phyloP scores from a whole-genome alignment of 2,329 filamentous ascomycete species.

The Ophidiomyces ophidiicola region DNA sequence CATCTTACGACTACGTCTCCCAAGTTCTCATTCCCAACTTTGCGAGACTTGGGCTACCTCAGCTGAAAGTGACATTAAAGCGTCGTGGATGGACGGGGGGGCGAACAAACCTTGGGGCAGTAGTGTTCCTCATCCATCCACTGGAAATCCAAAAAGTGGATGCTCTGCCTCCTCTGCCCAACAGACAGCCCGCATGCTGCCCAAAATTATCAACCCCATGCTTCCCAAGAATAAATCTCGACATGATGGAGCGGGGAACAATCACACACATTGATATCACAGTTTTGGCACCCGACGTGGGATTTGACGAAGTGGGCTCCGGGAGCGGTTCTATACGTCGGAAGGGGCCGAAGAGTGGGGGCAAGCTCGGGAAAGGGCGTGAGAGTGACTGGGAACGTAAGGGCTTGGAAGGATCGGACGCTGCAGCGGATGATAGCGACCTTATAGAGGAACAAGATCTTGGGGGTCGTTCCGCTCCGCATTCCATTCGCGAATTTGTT shows the following conservation, averaged over 20 bases:
- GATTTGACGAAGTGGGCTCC: not conserved
- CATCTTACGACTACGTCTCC: conserved; percentile 44
- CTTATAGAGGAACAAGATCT: not conserved
- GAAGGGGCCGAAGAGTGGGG: not conserved
- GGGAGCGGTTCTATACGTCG: not conserved
- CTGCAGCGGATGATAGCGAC: not conserved
- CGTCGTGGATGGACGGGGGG: conserved; percentile 45
- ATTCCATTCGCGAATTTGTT: conserved; percentile 11
- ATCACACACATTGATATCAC: conserved; percentile 30
- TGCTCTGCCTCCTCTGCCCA: not conserved
- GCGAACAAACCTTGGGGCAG: conserved; percentile 34
- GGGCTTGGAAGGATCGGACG: not conserved
- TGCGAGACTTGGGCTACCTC: conserved; percentile 38
- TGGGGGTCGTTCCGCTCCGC: not conserved
- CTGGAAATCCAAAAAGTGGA: conserved; percentile 18
- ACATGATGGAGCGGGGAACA: conserved; percentile 20
- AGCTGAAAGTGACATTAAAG: conserved; percentile 32
- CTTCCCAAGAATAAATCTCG: conserved; percentile 27
- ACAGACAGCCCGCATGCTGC: not conserved
- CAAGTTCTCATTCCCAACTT: conserved; percentile 47
- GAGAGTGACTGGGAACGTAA: not conserved
- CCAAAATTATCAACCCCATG: conserved; percentile 12
- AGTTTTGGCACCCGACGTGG: conserved; percentile 27
- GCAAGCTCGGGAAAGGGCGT: not conserved
- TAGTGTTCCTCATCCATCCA: conserved; percentile 39